Conservation (phyloP, 2,329 filamentous ascomycete species). For the Cercospora beticola region DNA sequence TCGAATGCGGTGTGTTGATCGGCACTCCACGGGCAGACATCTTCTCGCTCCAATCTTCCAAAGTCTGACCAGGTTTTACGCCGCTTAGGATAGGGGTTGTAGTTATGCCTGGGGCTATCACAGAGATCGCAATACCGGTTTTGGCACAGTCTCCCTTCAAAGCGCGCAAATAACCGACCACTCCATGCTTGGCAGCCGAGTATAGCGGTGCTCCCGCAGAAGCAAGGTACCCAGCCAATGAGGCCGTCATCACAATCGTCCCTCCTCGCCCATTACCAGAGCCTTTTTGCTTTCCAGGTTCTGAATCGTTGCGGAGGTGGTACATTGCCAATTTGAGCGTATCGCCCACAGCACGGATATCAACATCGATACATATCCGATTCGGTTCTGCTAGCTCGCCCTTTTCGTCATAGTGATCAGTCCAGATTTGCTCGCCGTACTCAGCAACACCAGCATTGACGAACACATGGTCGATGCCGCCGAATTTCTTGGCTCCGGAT, state of each 20-base stretch:
- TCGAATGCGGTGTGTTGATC: slow-evolving; percentile 48
- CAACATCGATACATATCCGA: slow-evolving; percentile 46
- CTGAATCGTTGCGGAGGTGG: slow-evolving; percentile 42
- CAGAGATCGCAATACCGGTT: slow-evolving; percentile 47
- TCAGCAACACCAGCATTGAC: slow-evolving; percentile 53
- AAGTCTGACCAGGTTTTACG: slow-evolving; percentile 28
- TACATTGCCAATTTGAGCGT: slow-evolving; percentile 52
- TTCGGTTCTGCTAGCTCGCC: slow-evolving; percentile 50
- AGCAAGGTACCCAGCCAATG: slow-evolving; percentile 51
- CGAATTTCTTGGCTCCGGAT: slow-evolving; percentile 43
- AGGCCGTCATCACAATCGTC: slow-evolving; percentile 50
- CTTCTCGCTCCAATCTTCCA: slow-evolving; percentile 45
- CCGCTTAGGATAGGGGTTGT: slow-evolving; percentile 48
- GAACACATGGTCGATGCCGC: slow-evolving; percentile 49
- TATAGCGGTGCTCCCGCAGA: slow-evolving; percentile 51
- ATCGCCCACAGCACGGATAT: slow-evolving; percentile 49
- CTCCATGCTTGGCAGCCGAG: slow-evolving; percentile 52
- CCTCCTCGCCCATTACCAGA: slow-evolving; percentile 42
- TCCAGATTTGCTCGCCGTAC: slow-evolving; percentile 52
- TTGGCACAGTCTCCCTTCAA: slow-evolving; percentile 52
- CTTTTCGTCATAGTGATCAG: slow-evolving; percentile 43
- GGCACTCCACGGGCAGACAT: slow-evolving; percentile 49
- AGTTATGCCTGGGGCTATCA: slow-evolving; percentile 52
- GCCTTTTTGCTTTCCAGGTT: slow-evolving; percentile 19
- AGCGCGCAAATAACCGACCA: slow-evolving; percentile 52